Evolutionary conservation across 202 grass and related monocot species (phyloP).

Genomic region (Setaria italica): DNA sequence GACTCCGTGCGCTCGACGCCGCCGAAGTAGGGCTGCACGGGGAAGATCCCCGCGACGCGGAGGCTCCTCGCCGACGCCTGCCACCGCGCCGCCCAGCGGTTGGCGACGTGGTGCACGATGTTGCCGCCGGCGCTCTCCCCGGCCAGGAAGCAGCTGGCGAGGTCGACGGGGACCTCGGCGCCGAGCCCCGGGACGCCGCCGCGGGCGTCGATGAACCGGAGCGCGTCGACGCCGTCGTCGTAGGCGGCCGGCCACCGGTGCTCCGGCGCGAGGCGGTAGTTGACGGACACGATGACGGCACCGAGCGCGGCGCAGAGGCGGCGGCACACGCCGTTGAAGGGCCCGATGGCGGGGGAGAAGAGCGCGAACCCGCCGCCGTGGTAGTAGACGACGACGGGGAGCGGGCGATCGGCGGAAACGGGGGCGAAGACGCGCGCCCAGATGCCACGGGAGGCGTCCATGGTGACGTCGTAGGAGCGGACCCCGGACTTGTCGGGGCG

Average conservation of each 20-base stretch:
- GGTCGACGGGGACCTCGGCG: constrained; percentile 41
- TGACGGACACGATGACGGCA: constrained; percentile 71
- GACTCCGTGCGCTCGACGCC: constrained; percentile 38
- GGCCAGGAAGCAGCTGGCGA: constrained; percentile 59
- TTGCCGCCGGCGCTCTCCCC: constrained; percentile 76
- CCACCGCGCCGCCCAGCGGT: constrained; percentile 21
- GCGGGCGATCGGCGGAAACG: not conserved
- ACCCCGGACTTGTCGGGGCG: constrained; percentile 38
- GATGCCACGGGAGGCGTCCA: constrained; percentile 52
- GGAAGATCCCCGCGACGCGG: constrained; percentile 12
- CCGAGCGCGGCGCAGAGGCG: constrained; percentile 32
- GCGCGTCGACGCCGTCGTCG: constrained; percentile 62
- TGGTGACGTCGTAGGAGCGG: constrained; percentile 46
- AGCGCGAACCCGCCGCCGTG: constrained; percentile 74
- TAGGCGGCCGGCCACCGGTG: constrained; percentile 63
- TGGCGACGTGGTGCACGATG: constrained; percentile 66
- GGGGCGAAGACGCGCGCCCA: constrained; percentile 57
- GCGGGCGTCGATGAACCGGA: constrained; percentile 42
- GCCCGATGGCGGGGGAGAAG: constrained; percentile 48
- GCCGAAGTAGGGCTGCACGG: constrained; percentile 51
- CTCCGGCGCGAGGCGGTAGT: constrained; percentile 83
- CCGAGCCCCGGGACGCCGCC: constrained; percentile 17
- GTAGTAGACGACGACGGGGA: constrained; percentile 65
- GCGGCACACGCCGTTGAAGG: constrained; percentile 64
- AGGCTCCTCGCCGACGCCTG: not conserved